Evolutionary conservation across 352 stramenopile genomes (phyloP), one percentile per base, ranked within the genome.

Genomic region (Phytophthora sansomeana): DNA sequence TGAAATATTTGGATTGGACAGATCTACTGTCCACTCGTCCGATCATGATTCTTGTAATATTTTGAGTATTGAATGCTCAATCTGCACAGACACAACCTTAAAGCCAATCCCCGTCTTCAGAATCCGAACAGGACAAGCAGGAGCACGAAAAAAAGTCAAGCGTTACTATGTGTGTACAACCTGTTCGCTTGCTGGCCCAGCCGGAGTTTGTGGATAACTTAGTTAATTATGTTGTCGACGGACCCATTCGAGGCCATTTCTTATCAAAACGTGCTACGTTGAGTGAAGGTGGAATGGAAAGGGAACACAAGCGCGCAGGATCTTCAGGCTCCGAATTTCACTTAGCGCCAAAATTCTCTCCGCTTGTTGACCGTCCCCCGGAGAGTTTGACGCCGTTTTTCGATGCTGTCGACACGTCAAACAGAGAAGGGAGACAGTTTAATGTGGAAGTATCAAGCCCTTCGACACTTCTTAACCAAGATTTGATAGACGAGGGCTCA

Each of bases 131-230:
- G 11, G 24, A 58, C 28, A 13, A 24, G 8, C 49, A 51, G 42
- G 19, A 42, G 1, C 49, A 52, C 51, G 13, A 26, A 11, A 49
- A 30, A 2, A 85, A 79, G 52, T 89, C 81, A 9, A 79, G 43
- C 0, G 17, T 90, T 26, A 69, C 21, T 35, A 51, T 91, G 14
- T 67, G 56, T 11, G 48, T 91, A 39, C 77, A 91, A 29, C 83
- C 83, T 41, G 62, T 88, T 42, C 80, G 80, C 46, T 56, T 92
- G 28, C 50, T 89, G 36, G 67, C 84, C 3, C 75, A 89, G 16
- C 78, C 82, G 24, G 68, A 82, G 10, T 92, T 92, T 53, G 57
- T 92, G 58, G 83, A 92, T 26, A 83, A 52, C 28, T 28, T 92
- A 11, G 70, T 69, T 6, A 85, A 76, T 36, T 92, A 87, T 64